These are phyloP conservation scores for Aurantiochytrium sp. DNA, from an alignment of 108 stramenopile species.

Conservation along the genomic window DNA sequence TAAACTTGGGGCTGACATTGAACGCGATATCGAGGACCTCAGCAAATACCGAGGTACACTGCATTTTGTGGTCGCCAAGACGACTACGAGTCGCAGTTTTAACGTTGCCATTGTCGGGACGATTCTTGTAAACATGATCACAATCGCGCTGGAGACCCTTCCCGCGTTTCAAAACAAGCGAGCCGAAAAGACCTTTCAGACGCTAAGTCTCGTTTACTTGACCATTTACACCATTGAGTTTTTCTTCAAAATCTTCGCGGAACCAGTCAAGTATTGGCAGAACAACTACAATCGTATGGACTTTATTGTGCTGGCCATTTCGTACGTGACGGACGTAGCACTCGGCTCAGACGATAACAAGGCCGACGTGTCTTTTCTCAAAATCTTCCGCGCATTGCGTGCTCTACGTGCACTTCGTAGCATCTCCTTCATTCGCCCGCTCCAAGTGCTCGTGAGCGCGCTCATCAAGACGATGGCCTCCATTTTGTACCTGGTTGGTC, in stretches of 20 bases:
- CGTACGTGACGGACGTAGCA: background rate
- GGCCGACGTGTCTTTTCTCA: conserved; percentile 1
- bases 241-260: conserved; percentile 2
- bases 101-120: background rate
- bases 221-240: background rate
- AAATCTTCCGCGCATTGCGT: background rate
- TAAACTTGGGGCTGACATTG: background rate
- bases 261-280: conserved; percentile 7
- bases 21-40: background rate
- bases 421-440: conserved; percentile 12
- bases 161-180: background rate
- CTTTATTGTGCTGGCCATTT: background rate
- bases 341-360: background rate
- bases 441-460: conserved; percentile 1
- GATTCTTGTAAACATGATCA: background rate
- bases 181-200: background rate
- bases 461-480: conserved; percentile 4
- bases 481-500: background rate
- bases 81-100: background rate
- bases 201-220: background rate
- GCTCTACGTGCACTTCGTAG: background rate
- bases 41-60: background rate
- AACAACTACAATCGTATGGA: conserved; percentile 19
- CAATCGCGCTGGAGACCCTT: background rate
- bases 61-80: background rate